Conservation (phyloP, 2,329 filamentous ascomycete species). For the Cercospora zeae-maydis region DNA sequence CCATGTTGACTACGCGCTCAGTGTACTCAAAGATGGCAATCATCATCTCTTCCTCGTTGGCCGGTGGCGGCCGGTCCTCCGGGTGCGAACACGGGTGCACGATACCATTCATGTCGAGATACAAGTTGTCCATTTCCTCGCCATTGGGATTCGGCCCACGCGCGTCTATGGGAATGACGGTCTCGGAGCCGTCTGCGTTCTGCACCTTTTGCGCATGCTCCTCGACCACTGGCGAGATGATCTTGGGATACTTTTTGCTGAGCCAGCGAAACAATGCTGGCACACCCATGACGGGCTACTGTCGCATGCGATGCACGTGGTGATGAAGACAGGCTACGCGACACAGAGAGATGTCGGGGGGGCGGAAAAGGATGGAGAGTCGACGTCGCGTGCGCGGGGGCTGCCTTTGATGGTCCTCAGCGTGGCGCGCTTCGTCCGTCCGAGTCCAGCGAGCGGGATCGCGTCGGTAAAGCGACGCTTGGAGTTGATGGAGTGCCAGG, state of each 20-base stretch:
- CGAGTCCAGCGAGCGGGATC: constrained; percentile 3
- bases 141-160: constrained; percentile 89
- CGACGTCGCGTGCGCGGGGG: constrained; percentile 14
- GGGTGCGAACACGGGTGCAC: constrained; percentile 98
- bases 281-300: constrained; percentile 69
- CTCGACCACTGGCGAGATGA: constrained; percentile 86
- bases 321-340: constrained; percentile 4
- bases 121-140: constrained; percentile 96
- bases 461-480: constrained; percentile 1
- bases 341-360: neutral
- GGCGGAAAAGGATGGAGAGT: constrained; percentile 1
- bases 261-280: constrained; percentile 95
- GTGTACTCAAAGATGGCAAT: constrained; percentile 96
- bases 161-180: constrained; percentile 77
- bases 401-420: constrained; percentile 13
- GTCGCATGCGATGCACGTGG: neutral
- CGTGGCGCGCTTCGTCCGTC: constrained; percentile 2
- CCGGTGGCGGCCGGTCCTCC: constrained; percentile 84
- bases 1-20: constrained; percentile 98
- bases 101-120: constrained; percentile 99
- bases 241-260: constrained; percentile 95
- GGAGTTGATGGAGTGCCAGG: constrained; percentile 2
- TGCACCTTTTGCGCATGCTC: constrained; percentile 74
- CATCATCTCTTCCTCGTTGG: constrained; percentile 99
- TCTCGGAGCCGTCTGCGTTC: constrained; percentile 73